Evolutionary conservation across 306 rosid species (phyloP).

Genomic region (Pyrus bretschneideri): DNA sequence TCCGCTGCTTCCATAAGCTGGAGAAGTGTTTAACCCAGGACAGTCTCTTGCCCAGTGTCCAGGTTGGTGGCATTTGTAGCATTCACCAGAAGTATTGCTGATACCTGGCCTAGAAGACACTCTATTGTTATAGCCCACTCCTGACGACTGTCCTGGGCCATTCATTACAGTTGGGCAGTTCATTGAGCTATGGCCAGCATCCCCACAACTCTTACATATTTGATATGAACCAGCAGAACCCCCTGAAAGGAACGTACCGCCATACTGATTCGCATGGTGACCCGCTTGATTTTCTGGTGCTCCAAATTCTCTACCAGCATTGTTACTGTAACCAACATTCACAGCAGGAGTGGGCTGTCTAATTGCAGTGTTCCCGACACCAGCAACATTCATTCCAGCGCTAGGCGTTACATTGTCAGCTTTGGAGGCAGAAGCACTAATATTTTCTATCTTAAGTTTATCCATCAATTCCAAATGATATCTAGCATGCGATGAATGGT

Average conservation of each 20-base stretch:
- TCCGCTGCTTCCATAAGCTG: slow-evolving; percentile 51
- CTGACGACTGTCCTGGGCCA: slow-evolving; percentile 31
- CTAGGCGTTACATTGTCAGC: slow-evolving; percentile 26
- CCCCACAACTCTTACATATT: slow-evolving; percentile 65
- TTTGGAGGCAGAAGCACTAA: slow-evolving; percentile 21
- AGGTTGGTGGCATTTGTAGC: slow-evolving; percentile 73
- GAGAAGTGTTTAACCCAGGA: slow-evolving; percentile 41
- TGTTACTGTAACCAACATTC: slow-evolving; percentile 25
- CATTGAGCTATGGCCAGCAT: slow-evolving; percentile 58
- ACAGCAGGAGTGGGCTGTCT: slow-evolving; percentile 33
- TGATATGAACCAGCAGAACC: slow-evolving; percentile 25
- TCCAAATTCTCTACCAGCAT: slow-evolving; percentile 43
- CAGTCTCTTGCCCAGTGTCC: slow-evolving; percentile 90
- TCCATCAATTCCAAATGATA: slow-evolving; percentile 51
- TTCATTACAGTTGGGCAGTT: slow-evolving; percentile 53
- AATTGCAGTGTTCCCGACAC: slow-evolving; percentile 23
- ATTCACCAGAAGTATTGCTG: slow-evolving; percentile 38
- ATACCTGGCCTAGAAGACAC: slow-evolving; percentile 32
- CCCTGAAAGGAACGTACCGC: slow-evolving; percentile 24
- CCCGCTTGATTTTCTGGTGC: slow-evolving; percentile 38
- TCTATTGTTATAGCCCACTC: slow-evolving; percentile 38
- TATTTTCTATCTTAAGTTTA: slow-evolving; percentile 35
- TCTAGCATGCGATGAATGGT: slow-evolving; percentile 39
- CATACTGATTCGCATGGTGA: slow-evolving; percentile 48
- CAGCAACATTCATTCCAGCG: slow-evolving; percentile 22